phyloP scores from a whole-genome alignment of 2,329 filamentous ascomycete species.

The Penicillium sumatraense region DNA sequence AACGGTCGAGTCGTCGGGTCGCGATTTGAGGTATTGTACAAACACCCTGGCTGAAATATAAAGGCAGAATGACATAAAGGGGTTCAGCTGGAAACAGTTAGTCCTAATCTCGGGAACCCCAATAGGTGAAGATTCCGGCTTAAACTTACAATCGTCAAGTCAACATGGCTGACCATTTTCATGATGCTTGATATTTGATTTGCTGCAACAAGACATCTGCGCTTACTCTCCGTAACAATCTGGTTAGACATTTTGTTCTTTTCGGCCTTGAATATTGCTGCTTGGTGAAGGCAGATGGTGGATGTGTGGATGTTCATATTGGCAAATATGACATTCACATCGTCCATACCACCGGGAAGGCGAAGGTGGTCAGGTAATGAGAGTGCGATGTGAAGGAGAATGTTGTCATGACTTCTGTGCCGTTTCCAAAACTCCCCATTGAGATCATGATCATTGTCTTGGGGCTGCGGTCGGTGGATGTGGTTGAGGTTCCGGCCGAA shows the following conservation, averaged over 20 bases:
- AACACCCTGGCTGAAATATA: conserved; percentile 97
- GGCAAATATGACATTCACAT: conserved; percentile 86
- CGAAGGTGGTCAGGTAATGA: conserved; percentile 81
- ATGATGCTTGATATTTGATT: conserved; percentile 94
- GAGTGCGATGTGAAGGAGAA: conserved; percentile 83
- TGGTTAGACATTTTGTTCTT: conserved; percentile 78
- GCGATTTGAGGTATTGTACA: conserved; percentile 92
- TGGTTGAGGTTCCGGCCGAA: conserved; percentile 92
- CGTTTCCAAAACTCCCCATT: conserved; percentile 96
- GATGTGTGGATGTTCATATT: conserved; percentile 98
- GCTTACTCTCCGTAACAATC: conserved; percentile 86
- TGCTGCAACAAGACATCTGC: conserved; percentile 89
- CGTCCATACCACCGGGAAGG: conserved; percentile 73
- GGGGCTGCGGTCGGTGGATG: conserved; percentile 80
- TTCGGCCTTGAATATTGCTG: conserved; percentile 95
- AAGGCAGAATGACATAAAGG: conserved; percentile 92
- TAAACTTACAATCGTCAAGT: conserved; percentile 74
- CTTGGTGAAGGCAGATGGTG: conserved; percentile 96
- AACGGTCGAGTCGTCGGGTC: conserved; percentile 80
- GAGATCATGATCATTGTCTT: conserved; percentile 83
- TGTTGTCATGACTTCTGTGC: conserved; percentile 85
- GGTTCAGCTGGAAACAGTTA: conserved; percentile 73
- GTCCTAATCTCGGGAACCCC: conserved; percentile 11
- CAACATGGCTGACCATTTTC: conserved; percentile 90
- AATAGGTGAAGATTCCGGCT: not conserved